Percentiles rank a stretch among this genome's conserved stretches.
phyloP scores from a whole-genome alignment of 495 filamentous ascomycete species.

The Hamigera avellanea region DNA sequence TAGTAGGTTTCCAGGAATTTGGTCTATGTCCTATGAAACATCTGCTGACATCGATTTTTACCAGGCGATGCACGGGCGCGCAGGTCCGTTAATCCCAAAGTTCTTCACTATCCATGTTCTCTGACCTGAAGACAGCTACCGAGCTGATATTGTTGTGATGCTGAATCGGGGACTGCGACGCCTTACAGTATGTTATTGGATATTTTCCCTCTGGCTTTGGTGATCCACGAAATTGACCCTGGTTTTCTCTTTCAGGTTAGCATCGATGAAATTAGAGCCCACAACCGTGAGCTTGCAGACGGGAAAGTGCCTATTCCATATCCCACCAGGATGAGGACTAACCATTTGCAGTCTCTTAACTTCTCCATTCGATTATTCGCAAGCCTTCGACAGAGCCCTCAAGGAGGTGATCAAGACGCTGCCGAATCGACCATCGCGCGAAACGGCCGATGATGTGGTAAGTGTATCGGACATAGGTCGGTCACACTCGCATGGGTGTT shows the following conservation, averaged over 20 bases:
- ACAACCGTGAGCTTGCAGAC: constrained; percentile 81
- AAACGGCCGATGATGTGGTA: constrained; percentile 52
- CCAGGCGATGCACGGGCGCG: constrained; percentile 41
- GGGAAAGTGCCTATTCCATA: no score
- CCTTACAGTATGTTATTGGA: constrained; percentile 36
- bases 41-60: constrained; percentile 13
- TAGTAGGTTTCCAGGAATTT: constrained; percentile 40
- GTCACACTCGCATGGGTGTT: no score
- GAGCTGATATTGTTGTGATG: constrained; percentile 84
- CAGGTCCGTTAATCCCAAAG: constrained; percentile 32
- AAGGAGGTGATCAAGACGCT: constrained; percentile 76
- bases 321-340: constrained; percentile 5
- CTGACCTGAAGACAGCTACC: constrained; percentile 42
- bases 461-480: no score
- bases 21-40: no score
- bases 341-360: constrained; percentile 48
- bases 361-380: constrained; percentile 74
- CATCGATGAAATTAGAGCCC: constrained; percentile 85
- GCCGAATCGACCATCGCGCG: constrained; percentile 47
- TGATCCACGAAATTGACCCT: not conserved
- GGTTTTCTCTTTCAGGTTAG: constrained; percentile 50
- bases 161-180: constrained; percentile 74
- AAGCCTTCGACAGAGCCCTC: constrained; percentile 80
- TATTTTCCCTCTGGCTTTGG: not conserved
- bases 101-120: not conserved